These are phyloP conservation scores for Rhodosporidiobolus odoratus DNA, from an alignment of 768 basidiomycete genomes.

Conservation along the genomic window DNA sequence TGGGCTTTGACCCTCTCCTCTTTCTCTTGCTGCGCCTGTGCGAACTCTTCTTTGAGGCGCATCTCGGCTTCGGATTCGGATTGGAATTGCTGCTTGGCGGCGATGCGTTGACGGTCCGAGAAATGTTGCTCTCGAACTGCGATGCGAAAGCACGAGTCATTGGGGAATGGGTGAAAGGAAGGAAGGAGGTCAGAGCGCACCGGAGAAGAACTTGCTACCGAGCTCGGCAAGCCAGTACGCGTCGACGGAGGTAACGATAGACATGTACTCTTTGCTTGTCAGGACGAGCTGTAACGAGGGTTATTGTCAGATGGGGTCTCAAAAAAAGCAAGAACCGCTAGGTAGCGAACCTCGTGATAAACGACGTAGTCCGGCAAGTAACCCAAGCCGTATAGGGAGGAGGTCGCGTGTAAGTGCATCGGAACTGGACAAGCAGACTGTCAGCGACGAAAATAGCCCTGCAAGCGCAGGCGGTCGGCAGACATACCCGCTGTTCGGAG, in stretches of 20 bases:
- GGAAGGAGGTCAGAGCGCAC: not conserved
- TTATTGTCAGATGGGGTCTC: slow-evolving; percentile 39
- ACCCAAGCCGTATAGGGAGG: slow-evolving; percentile 90
- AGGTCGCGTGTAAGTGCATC: slow-evolving; percentile 93
- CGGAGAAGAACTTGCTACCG: slow-evolving; percentile 37
- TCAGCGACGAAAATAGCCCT: not conserved
- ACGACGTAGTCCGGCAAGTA: slow-evolving; percentile 82
- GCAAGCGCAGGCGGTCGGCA: not conserved
- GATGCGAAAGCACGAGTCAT: not conserved
- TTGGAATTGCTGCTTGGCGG: slow-evolving; percentile 41
- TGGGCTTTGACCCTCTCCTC: slow-evolving; percentile 33
- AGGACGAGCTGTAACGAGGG: slow-evolving; percentile 29
- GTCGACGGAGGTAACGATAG: slow-evolving; percentile 95
- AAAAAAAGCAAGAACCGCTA: too few species aligned
- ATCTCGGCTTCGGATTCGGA: slow-evolving; percentile 37
- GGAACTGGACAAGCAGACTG: slow-evolving; percentile 54
- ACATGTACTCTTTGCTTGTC: slow-evolving; percentile 68
- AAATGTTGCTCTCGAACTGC: slow-evolving; percentile 98
- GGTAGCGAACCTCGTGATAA: slow-evolving; percentile 62
- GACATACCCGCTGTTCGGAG: slow-evolving; percentile 66
- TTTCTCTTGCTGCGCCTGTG: slow-evolving; percentile 35
- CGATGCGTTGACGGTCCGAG: slow-evolving; percentile 63
- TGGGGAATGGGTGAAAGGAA: not conserved
- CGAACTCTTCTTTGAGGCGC: slow-evolving; percentile 37
- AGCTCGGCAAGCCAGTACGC: slow-evolving; percentile 88